Base-by-base conservation (phyloP, 305 asterid species). In the Fraxinus floribunda region DNA sequence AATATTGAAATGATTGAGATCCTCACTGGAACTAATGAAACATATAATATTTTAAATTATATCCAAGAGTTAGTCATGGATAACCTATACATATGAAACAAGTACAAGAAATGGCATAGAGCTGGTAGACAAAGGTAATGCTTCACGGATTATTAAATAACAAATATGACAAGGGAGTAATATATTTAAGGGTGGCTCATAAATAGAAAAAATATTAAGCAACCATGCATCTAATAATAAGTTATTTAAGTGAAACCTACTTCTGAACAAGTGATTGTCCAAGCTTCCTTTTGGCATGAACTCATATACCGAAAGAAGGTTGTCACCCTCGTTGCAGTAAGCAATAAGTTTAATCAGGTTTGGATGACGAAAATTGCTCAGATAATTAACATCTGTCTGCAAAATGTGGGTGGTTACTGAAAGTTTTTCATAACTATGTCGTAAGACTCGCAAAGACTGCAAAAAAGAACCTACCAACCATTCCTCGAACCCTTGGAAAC, bases 261-360 rank as follows among this genome's bases (percentile, higher is more conserved):
- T 86, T 86, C 86, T 78, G 75, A 89, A 88, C 16, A 89, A 75
- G 79, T 88, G 92, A 76, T 89, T 86, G 80, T 88, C 88, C 84
- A 89, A 79, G 86, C 89, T 89, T 60, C 92, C 91, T 88, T 85
- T 89, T 5, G 88, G 86, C 92, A 88, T 89, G 85, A 89, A 89
- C 78, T 89, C 92, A 11, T 88, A 86, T 46, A 87, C 92, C 26
- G 87, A 81, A 35, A 89, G 88, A 57, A 82, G 85, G 66, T 89
- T 74, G 78, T 89, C 88, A 46, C 88, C 92, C 16, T 89, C 89
- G 0, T 80, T 46, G 86, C 90, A 89, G 64, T 87, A 88, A 8
- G 90, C 92, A 72, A 88, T 86, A 74, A 89, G 89, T 85, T 88
- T 88, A 18, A 89, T 90, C 81, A 88, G 84, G 81, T 88, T 88